Evolutionary conservation across 2,329 filamentous ascomycete species (phyloP), one percentile per base, ranked within the genome.

Genomic region (Aspergillus tanneri): DNA sequence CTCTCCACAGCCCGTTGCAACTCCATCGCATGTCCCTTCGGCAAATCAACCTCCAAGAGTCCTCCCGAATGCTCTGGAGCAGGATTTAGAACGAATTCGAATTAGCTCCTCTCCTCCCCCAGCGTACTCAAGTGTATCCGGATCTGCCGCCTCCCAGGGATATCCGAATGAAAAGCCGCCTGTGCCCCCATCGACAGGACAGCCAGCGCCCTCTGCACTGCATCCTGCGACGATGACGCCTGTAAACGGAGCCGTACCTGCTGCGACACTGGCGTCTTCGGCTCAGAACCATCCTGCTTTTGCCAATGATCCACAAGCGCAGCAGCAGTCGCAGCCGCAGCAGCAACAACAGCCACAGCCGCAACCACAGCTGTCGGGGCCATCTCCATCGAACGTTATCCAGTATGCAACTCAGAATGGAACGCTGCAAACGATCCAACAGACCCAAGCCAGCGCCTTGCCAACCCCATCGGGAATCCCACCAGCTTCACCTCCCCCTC

Each of bases 21-120:
- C 53, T 37, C 56, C 64, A 24, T 56, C 53, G 8, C 56, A 61
- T 16, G 28, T 53, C 57, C 44, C 24, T 10, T 45, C 53, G 30
- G 42, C 36, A 12, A 53, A 61, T 19, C 62, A 63, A 35, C 58
- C 55, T 22, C 42, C 43, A 7, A 61, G 64, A 38, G 67, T 83
- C 24, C 82, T 85, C 57, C 77, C 82, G 50, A 90, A 82, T 71
- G 81, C 88, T n/a, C 70, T 96, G 27, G 88, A 95, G 62, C 86
- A 90, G 59, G 91, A 96, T 58, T 87, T 96, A 66, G 84, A 90
- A 58, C 84, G 90, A 14, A 80, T 96, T 79, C 84, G 89, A 57
- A 79, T 89, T 58, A 80, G 85, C 23, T 87, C 89, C 18, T 90
- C 90, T 45, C 91, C 92, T 11, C 93, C 93, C 16, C 93, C 93